phyloP scores from a whole-genome alignment of 768 basidiomycete genomes.

The Trametes cingulata region DNA sequence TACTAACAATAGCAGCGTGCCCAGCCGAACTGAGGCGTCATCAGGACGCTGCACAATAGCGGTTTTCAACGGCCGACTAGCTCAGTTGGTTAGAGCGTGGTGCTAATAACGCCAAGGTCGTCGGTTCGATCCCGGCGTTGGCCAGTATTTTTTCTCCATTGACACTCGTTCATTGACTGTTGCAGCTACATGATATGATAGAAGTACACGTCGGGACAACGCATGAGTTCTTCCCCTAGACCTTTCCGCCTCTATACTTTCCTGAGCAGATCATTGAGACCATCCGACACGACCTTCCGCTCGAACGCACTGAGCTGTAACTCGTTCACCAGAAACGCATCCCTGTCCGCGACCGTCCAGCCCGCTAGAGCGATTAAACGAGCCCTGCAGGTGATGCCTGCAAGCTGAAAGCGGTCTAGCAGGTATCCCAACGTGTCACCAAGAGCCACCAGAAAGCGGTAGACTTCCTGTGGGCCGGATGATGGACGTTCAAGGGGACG shows the following conservation, averaged over 20 bases:
- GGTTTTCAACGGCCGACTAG: slow-evolving; percentile 63
- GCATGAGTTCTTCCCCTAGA: no score
- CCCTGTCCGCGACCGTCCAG: background rate
- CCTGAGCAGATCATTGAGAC: background rate
- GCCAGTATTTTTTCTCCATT: background rate
- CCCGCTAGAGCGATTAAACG: background rate
- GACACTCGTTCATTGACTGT: no score
- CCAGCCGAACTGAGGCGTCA: background rate
- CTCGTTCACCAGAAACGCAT: background rate
- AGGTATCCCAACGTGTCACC: background rate
- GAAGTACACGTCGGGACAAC: no score
- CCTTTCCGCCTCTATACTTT: background rate
- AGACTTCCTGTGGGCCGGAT: background rate
- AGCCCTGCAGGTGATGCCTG: background rate
- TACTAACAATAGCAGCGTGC: background rate
- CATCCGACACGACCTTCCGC: background rate
- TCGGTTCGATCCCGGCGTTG: slow-evolving; percentile 20
- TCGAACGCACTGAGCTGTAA: background rate
- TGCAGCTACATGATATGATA: no score
- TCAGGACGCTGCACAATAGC: no score
- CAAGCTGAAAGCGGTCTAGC: background rate
- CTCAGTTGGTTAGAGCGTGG: slow-evolving; percentile 94
- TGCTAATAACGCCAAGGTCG: slow-evolving; percentile 56
- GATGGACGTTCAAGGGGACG: no score
- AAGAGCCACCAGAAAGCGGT: background rate